Conservation (phyloP, 1,284 basidiomycete species). For the Ceratobasidium theobromae region DNA sequence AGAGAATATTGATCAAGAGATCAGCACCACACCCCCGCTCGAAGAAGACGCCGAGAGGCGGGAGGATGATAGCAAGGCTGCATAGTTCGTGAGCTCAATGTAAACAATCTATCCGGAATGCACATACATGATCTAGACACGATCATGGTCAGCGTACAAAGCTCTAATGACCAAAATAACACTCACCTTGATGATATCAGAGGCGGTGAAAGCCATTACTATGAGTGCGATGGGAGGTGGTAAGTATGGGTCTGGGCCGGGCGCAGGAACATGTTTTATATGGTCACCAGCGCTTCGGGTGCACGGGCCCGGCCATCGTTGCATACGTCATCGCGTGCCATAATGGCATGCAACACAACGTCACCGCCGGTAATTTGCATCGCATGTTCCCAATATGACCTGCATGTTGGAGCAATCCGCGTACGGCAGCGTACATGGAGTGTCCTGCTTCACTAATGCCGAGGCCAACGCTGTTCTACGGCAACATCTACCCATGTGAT, state of each 20-base stretch:
- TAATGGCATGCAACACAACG: too few species aligned
- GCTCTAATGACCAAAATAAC: not conserved
- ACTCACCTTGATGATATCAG: constrained; percentile 72
- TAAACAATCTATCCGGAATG: not conserved
- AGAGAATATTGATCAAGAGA: constrained; percentile 72
- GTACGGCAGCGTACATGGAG: too few species aligned
- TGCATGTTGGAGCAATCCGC: too few species aligned
- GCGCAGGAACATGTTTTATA: too few species aligned
- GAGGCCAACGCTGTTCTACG: too few species aligned
- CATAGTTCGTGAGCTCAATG: not conserved
- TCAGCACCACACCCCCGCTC: constrained; percentile 74
- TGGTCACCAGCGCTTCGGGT: too few species aligned
- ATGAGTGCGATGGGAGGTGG: constrained; percentile 33
- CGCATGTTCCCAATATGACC: too few species aligned
- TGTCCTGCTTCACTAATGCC: too few species aligned
- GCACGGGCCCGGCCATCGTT: too few species aligned
- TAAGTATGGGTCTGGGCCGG: constrained; percentile 15
- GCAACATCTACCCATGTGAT: too few species aligned
- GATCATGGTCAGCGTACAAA: not conserved
- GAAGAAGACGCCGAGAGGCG: constrained; percentile 77
- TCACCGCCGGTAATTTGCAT: too few species aligned
- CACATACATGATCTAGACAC: constrained; percentile 46
- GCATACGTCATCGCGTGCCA: too few species aligned
- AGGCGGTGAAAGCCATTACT: constrained; percentile 68
- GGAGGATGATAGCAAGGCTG: constrained; percentile 64